These are phyloP conservation scores for Calcarisporium arbuscula DNA, from an alignment of 2,329 filamentous ascomycete genomes.

Conservation along the genomic window DNA sequence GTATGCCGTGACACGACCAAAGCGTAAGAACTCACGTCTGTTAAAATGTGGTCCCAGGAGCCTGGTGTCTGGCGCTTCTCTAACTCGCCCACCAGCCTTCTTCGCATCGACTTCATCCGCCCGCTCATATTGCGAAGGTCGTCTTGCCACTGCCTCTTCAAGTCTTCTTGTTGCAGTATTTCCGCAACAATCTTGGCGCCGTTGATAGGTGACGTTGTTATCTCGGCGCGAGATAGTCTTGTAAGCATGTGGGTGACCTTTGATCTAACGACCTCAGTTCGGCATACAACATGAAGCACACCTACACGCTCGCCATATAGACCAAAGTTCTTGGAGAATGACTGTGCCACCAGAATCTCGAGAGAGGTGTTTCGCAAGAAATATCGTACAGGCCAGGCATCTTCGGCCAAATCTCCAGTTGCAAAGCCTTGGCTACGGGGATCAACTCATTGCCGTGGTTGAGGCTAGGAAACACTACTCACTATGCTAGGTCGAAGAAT, in stretches of 20 bases:
- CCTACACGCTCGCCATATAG: slow-evolving; percentile 30
- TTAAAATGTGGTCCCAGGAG: too few species aligned
- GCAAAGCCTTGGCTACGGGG: slow-evolving; percentile 33
- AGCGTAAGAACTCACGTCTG: too few species aligned
- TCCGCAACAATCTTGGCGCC: slow-evolving; percentile 2
- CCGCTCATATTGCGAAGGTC: slow-evolving; percentile 3
- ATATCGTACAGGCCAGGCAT: slow-evolving; percentile 27
- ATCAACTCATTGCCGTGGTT: too few species aligned
- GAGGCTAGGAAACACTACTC: not conserved
- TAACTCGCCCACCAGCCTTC: slow-evolving; percentile 43
- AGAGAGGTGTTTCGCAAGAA: slow-evolving; percentile 12
- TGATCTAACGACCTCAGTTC: not conserved
- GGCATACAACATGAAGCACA: slow-evolving; percentile 12
- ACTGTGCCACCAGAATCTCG: slow-evolving; percentile 24
- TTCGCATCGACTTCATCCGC: slow-evolving; percentile 53
- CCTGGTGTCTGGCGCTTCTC: slow-evolving; percentile 17
- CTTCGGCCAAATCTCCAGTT: slow-evolving; percentile 23
- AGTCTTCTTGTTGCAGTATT: not conserved
- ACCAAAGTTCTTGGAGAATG: slow-evolving; percentile 31
- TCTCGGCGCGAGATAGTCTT: not conserved
- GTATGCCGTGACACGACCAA: too few species aligned
- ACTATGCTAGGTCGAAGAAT: slow-evolving; percentile 30
- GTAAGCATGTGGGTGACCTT: not conserved
- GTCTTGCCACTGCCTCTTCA: slow-evolving; percentile 3
- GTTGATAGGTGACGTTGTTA: slow-evolving; percentile 3